Evolutionary conservation across 2,329 filamentous ascomycete genomes (phyloP).

Genomic region (Xylariaceae sp.): DNA sequence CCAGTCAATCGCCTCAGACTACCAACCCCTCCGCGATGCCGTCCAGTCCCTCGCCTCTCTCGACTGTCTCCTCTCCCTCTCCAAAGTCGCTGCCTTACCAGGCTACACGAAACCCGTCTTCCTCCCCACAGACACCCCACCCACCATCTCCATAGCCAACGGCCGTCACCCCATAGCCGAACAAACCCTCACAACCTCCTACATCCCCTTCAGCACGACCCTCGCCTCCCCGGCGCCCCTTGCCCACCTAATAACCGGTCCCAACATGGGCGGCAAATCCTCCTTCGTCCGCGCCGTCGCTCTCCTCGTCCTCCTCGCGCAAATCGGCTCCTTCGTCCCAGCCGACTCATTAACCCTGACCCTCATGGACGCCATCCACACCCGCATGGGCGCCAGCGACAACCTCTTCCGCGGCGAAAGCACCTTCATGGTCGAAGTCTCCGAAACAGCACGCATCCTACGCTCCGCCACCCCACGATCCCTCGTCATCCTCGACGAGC

Average conservation of each 20-base stretch:
- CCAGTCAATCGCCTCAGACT: conserved; percentile 69
- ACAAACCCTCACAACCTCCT: conserved; percentile 74
- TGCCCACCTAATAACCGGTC: conserved; percentile 86
- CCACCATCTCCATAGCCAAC: conserved; percentile 62
- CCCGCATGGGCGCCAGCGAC: conserved; percentile 91
- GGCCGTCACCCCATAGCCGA: conserved; percentile 96
- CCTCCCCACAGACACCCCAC: conserved; percentile 55
- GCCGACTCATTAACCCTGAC: conserved; percentile 69
- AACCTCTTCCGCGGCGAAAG: conserved; percentile 93
- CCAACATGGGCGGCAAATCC: conserved; percentile 99
- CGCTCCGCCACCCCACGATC: conserved; percentile 80
- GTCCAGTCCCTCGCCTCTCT: conserved; percentile 80
- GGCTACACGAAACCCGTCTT: conserved; percentile 78
- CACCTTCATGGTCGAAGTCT: conserved; percentile 97
- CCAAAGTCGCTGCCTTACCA: conserved; percentile 75
- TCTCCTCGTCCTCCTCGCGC: conserved; percentile 86
- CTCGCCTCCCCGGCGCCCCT: conserved; percentile 62
- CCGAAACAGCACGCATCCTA: conserved; percentile 85
- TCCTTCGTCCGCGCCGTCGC: conserved; percentile 91
- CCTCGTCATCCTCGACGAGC: conserved; percentile 88
- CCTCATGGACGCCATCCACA: conserved; percentile 86
- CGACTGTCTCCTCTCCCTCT: conserved; percentile 84
- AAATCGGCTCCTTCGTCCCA: conserved; percentile 91
- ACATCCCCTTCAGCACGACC: conserved; percentile 83
- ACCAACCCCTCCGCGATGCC: conserved; percentile 83